Base-by-base conservation (phyloP, 371 early-diverging fungal genomes). In the Cokeromyces recurvatus region DNA sequence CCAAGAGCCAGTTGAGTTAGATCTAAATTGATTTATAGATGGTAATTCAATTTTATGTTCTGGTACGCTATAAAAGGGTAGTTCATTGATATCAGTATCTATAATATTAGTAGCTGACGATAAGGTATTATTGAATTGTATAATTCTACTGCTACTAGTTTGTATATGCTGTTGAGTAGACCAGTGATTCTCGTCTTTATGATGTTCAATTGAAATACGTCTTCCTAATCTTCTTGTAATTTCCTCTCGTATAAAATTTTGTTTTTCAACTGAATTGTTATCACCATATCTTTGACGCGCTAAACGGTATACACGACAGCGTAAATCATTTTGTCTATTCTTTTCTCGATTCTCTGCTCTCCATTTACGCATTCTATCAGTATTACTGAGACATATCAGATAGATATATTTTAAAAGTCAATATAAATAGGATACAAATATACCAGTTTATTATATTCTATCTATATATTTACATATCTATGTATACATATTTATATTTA, bases 291-390 rank as follows among this genome's bases (percentile, higher is more conserved):
- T 75, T 50, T 79, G 78, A 9, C 80, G 64, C 2, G 86, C 86
- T 35, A 79, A 64, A 5, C 83, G 75, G 59, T 85, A 84, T 2
- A 85, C 86, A 36, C 86, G 81, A 42, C 84, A 85, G 17, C 86
- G 65, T 52, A 84, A 59, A 42, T 85, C 86, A 49, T 85, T 85
- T 40, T 79, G 70, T 41, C 78, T 64, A 47, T 85, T 81, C 40
- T 81, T 81, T 39, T 81, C 82, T 42, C 74, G 63, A 34, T 81
- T 81, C 48, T 78, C 75, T n/a, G 82, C 73, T 27, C 82, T 46
- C 82, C 82, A 81, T 43, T 78, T 62, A n/a, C 82, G 71, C 82
- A 81, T 81, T 43, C 82, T 59, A 48, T 52, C 59, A 50, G 38
- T 46, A 39, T 46, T 52, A 19, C 47, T 52, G 44, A 48, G 34